Evolutionary conservation across 257 asterid genomes (phyloP), one percentile per base, ranked within the genome.

Genomic region (Solanum ossicruentum): DNA sequence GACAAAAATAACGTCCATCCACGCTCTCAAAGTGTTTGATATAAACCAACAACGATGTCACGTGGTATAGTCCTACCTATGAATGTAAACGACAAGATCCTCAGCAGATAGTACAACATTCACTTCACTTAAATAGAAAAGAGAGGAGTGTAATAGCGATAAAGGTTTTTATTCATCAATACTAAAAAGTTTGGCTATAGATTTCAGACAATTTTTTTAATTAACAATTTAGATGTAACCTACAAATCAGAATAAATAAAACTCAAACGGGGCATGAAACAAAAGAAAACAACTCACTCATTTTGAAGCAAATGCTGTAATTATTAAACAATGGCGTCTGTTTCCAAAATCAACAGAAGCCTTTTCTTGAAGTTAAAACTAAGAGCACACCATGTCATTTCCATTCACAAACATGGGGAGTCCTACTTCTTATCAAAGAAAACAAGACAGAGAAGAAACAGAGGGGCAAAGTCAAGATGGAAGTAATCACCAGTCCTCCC

Each of bases 401-500:
- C 66, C 66, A 58, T 58, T 58, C 20, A 58, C 66, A 58, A 9
- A 58, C 66, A 58, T 60, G 57, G 16, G 12, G 55, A 5, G 69
- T 21, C 69, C 36, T 21, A 32, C 21, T 21, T 61, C 55, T 61
- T 1, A 26, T 5, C 26, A 23, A 6, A 63, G 41, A 6, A 63
- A 63, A 12, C 18, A 63, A 23, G 10, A 8, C 3, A 63, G 12
- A 63, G 12, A 1, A 6, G 21, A 60, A 65, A 13, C 71, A 3
- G 28, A 65, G 26, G 12, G 13, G 0, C 56, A 52, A 52, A 52
- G 55, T 51, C 56, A 5, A 49, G 13, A 49, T 52, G 17, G 17
- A 13, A 52, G 13, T 13, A 8, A n/a, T 60, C 69, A 65, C 97
- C 97, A 93, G 72, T 90, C 7, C 60, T 94, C 98, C 2, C 98